Evolutionary conservation across 495 filamentous ascomycete species (phyloP), one percentile per base, ranked within the genome.

Genomic region (Aspergillus nidulans): DNA sequence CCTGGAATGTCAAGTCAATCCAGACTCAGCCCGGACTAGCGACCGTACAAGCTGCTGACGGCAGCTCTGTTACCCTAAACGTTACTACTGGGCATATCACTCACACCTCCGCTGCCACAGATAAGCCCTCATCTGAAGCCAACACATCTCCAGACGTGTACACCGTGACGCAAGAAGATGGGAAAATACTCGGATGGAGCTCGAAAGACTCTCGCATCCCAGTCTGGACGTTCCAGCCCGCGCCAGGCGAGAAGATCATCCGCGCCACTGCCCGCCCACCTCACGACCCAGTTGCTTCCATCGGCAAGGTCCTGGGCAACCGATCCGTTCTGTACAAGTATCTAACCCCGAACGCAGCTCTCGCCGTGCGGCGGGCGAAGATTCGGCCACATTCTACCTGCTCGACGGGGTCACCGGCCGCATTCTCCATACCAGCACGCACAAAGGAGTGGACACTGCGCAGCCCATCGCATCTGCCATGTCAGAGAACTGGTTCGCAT

Each of bases 241-340:
- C 81, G 2, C 53, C 75, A 0, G 83, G 83, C 43, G 82, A 96
- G 70, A 77, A 74, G 53, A 83, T 96, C 48, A 71, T 84, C 36
- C 72, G 76, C 30, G 77, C 92, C 25, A 84, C 82, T 13, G 70
- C 84, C 23, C 80, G 89, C 26, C 85, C 90, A 13, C 60, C 77
- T 6, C 86, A 94, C 59, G 92, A 97, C 56, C 90, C 90, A 3
- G 85, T 96, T 40, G 92, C 95, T 9, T 97, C 94, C 0, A 96
- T 99, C 53, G 94, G 95, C 42, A 87, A 89, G 55, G 94, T 96
- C 18, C 82, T 97, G 28, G 91, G 90, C 47, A 85, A 97, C 62
- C 85, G 94, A 18, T 87, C 85, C 1, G 94, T 99, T 38, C 79
- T 95, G 55, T 99, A 97, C 81, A 99, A 99, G 74, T 97, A 97